These are phyloP conservation scores for Chaetomidium leptoderma DNA, from an alignment of 495 filamentous ascomycete species.

Conservation along the genomic window DNA sequence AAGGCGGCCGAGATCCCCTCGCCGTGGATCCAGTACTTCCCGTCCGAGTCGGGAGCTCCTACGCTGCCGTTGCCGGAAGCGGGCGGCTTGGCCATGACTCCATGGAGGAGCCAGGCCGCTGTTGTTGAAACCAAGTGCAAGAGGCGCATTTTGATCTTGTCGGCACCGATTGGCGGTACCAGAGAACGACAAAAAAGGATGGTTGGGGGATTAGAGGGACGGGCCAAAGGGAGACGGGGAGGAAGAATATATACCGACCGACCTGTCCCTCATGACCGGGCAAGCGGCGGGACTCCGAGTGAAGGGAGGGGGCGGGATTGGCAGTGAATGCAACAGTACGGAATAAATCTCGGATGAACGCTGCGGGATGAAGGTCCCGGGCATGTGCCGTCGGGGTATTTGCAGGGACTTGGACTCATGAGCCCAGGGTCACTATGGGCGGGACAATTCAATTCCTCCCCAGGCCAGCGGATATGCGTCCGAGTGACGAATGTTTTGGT, in stretches of 20 bases:
- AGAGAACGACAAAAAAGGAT: neutral
- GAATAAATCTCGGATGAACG: neutral
- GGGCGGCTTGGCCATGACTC: neutral
- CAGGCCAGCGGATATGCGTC: too few relatives aligned
- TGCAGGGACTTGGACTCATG: too few relatives aligned
- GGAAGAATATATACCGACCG: neutral
- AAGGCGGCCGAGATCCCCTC: slow-evolving; percentile 68
- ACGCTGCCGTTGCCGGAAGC: neutral
- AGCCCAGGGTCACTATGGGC: too few relatives aligned
- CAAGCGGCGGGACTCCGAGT: neutral
- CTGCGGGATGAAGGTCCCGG: neutral
- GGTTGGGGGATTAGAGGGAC: neutral
- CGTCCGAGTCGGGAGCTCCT: slow-evolving; percentile 39
- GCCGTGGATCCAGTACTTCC: slow-evolving; percentile 68
- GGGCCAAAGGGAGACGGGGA: neutral
- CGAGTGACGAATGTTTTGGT: too few relatives aligned
- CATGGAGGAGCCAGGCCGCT: slow-evolving; percentile 2
- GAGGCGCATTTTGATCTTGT: slow-evolving; percentile 2
- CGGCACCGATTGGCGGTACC: neutral
- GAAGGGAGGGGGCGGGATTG: neutral
- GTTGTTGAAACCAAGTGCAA: neutral
- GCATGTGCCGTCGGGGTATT: neutral
- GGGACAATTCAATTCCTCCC: too few relatives aligned
- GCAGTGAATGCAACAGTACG: neutral
- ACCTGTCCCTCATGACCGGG: too few relatives aligned